phyloP scores from a whole-genome alignment of 1,284 basidiomycete species.

The Athelia psychrophila region DNA sequence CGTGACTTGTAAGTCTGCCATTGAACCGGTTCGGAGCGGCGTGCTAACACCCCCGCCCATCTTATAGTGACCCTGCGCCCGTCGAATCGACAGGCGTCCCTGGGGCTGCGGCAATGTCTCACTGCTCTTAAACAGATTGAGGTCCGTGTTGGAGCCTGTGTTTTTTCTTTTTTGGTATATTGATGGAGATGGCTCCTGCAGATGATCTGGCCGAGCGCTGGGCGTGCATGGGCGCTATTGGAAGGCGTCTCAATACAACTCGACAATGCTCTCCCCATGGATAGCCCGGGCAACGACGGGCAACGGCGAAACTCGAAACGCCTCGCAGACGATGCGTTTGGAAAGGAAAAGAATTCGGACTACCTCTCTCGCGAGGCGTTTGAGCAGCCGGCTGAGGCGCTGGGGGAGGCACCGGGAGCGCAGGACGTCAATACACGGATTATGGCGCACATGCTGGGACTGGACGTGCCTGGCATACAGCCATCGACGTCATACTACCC shows the following conservation, averaged over 20 bases:
- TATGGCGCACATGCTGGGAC: slow-evolving; percentile 70
- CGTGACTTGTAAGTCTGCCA: slow-evolving; percentile 57
- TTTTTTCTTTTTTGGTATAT: not conserved
- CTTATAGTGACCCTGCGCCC: slow-evolving; percentile 62
- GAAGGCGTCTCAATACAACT: slow-evolving; percentile 64
- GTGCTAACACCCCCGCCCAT: slow-evolving; percentile 1
- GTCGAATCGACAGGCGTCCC: slow-evolving; percentile 64
- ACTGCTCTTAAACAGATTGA: slow-evolving; percentile 69
- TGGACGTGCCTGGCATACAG: slow-evolving; percentile 57
- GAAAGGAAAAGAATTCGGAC: slow-evolving; percentile 46
- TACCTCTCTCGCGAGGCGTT: slow-evolving; percentile 44
- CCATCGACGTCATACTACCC: slow-evolving; percentile 63
- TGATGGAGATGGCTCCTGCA: slow-evolving; percentile 18
- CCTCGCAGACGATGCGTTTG: slow-evolving; percentile 64
- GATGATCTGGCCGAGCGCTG: slow-evolving; percentile 72
- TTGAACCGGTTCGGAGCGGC: not conserved
- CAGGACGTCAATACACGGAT: slow-evolving; percentile 57
- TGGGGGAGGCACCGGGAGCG: slow-evolving; percentile 36
- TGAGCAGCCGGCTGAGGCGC: slow-evolving; percentile 9
- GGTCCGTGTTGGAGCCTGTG: slow-evolving; percentile 37
- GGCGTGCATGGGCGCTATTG: slow-evolving; percentile 66
- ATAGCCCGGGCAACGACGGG: slow-evolving; percentile 35
- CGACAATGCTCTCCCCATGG: slow-evolving; percentile 36
- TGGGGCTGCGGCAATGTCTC: slow-evolving; percentile 68
- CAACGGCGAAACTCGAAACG: too few species aligned